These are phyloP conservation scores for Thermochaetoides dissita DNA, from an alignment of 2,329 filamentous ascomycete species.

Conservation along the genomic window DNA sequence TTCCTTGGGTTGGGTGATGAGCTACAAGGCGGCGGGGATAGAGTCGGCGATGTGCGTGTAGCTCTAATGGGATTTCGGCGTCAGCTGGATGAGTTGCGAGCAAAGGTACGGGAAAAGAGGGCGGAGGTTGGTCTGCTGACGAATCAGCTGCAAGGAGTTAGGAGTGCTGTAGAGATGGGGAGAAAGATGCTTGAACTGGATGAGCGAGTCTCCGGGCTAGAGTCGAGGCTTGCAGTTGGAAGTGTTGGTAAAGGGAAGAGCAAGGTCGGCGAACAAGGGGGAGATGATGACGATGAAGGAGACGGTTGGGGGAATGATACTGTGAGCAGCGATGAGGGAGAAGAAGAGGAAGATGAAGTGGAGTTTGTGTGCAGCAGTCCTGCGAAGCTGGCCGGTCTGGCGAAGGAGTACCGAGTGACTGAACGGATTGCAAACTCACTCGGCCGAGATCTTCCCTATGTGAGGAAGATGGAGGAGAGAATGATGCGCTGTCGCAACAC, in stretches of 20 bases:
- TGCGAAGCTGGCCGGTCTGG: conserved; percentile 30
- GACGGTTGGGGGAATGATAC: conserved; percentile 20
- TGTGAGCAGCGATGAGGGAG: conserved; percentile 18
- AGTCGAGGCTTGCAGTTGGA: conserved; percentile 46
- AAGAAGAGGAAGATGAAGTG: conserved; percentile 19
- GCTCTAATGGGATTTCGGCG: conserved; percentile 74
- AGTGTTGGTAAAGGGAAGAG: conserved; percentile 11
- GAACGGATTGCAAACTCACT: conserved; percentile 29
- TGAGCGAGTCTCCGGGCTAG: conserved; percentile 46
- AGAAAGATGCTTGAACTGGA: conserved; percentile 54
- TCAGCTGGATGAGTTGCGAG: conserved; percentile 62
- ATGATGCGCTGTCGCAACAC: conserved; percentile 41
- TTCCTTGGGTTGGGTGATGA: conserved; percentile 75
- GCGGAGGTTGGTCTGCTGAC: conserved; percentile 12
- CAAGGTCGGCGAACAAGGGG: conserved; percentile 17
- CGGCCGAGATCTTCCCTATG: conserved; percentile 34
- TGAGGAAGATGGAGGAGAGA: conserved; percentile 38
- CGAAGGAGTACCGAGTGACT: conserved; percentile 30
- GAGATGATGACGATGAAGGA: conserved; percentile 17
- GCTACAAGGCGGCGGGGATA: conserved; percentile 76
- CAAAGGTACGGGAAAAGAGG: conserved; percentile 49
- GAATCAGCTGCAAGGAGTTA: conserved; percentile 52
- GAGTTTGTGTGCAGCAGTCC: conserved; percentile 32
- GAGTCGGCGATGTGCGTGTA: conserved; percentile 77
- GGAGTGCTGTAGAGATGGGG: conserved; percentile 46